Evolutionary conservation across 208 protist species (phyloP), one percentile per base, ranked within the genome.

Genomic region (Trypanosoma grayi): DNA sequence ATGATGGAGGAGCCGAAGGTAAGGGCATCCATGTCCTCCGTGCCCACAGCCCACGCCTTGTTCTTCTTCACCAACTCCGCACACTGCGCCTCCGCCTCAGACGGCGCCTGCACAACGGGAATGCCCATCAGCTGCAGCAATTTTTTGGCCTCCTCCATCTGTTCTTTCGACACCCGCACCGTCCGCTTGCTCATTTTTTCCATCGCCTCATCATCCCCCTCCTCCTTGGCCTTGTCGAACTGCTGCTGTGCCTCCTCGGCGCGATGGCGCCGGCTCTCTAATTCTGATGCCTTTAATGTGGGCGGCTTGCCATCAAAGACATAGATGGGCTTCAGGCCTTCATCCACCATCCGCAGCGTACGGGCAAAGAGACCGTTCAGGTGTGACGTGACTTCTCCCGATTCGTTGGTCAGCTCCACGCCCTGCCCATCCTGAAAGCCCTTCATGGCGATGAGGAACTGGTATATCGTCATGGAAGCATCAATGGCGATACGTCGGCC

Each of bases 11-110:
- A 83, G 13, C 97, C 98, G 73, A 99, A 99, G 1, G 98, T 99
- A 2, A 99, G 89, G 11, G 98, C 86, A 71, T 99, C 99, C 98
- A 99, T 99, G 79, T 99, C 99, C 75, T 99, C 98, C 16, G 99
- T 99, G 9, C 83, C 98, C 4, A 98, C 98, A 0, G 95, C 99
- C 85, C 87, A 99, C 28, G 98, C 97, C 54, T 97, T 91, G 3
- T 96, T 96, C 28, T 68, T 85, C 68, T 95, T 92, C 27, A 89
- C 83, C 10, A 99, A 69, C 56, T 93, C 97, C 3, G 98, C 99
- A 71, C 98, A 99, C 85, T 99, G 98, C 37, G 98, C 98, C 73
- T 99, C 98, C 16, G 98, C 98, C 74, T 99, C 98, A 27, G 81
- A 89, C 11, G 95, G 93, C n/a, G 98, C 98, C 69, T 98, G 76